A percentile compares a stretch with the other conserved stretches of the same genome.
These are phyloP conservation scores for Boletus tomentosulus DNA, from an alignment of 768 basidiomycete species.

Conservation along the genomic window DNA sequence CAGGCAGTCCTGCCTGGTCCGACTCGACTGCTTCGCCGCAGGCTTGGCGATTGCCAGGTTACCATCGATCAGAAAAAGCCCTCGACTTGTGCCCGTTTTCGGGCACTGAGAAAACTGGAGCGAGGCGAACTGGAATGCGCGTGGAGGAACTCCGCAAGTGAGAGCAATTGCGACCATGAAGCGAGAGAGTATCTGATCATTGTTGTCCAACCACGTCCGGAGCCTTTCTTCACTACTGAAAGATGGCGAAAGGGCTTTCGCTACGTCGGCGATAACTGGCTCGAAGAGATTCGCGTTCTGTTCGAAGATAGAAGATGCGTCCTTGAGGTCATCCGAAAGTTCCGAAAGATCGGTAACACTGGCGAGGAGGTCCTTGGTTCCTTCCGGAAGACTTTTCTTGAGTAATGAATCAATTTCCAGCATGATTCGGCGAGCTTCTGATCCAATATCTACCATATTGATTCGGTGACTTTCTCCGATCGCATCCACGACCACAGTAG, in stretches of 20 bases:
- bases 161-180: not conserved
- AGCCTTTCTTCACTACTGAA: too few species aligned
- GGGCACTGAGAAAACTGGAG: not conserved
- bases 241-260: too few species aligned
- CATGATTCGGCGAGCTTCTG: not conserved
- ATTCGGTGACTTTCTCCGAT: not conserved
- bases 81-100: not conserved
- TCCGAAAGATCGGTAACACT: not conserved
- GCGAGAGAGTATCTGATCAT: not conserved
- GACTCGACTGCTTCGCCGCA: not conserved
- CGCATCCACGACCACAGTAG: not conserved
- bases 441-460: not conserved
- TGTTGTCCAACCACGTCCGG: not conserved
- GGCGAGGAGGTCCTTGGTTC: not conserved
- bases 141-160: not conserved
- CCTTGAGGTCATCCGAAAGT: too few species aligned
- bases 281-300: too few species aligned
- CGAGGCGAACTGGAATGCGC: not conserved
- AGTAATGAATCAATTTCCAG: not conserved
- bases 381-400: not conserved
- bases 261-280: too few species aligned
- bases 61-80: constrained; percentile 1
- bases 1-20: not conserved
- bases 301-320: too few species aligned
- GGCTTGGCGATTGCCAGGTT: not conserved